Conservation (phyloP, 768 basidiomycete species). For the Mycena olivaceomarginata region DNA sequence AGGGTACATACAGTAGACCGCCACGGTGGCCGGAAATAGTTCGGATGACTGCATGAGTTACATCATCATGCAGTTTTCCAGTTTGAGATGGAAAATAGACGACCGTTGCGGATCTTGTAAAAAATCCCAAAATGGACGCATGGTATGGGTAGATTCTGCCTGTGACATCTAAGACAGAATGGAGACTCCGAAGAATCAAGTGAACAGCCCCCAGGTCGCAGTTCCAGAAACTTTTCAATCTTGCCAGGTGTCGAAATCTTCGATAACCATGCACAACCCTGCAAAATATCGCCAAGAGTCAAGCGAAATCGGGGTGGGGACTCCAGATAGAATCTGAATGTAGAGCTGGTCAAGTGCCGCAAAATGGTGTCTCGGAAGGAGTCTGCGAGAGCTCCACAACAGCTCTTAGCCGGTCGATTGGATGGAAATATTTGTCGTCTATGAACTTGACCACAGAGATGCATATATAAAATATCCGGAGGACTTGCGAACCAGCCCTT, state of each 20-base stretch:
- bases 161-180: not conserved
- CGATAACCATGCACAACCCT: too few species aligned
- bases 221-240: not conserved
- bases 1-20: not conserved
- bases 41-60: not conserved
- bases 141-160: not conserved
- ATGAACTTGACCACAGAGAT: not conserved
- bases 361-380: too few species aligned
- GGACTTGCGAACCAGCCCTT: not conserved
- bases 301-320: too few species aligned
- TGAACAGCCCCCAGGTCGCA: not conserved
- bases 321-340: too few species aligned
- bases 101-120: not conserved
- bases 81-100: not conserved
- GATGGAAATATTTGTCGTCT: too few species aligned
- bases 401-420: too few species aligned
- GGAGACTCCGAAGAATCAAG: not conserved
- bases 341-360: too few species aligned
- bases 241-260: too few species aligned
- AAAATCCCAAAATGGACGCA: constrained; percentile 5
- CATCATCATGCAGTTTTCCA: not conserved
- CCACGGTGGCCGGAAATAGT: not conserved
- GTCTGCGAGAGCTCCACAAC: too few species aligned
- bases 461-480: too few species aligned
- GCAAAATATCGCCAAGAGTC: not conserved